Percentiles rank a stretch among this genome's conserved stretches.
phyloP scores from a whole-genome alignment of 148 eudicot genomes.

The Polygonum aviculare region DNA sequence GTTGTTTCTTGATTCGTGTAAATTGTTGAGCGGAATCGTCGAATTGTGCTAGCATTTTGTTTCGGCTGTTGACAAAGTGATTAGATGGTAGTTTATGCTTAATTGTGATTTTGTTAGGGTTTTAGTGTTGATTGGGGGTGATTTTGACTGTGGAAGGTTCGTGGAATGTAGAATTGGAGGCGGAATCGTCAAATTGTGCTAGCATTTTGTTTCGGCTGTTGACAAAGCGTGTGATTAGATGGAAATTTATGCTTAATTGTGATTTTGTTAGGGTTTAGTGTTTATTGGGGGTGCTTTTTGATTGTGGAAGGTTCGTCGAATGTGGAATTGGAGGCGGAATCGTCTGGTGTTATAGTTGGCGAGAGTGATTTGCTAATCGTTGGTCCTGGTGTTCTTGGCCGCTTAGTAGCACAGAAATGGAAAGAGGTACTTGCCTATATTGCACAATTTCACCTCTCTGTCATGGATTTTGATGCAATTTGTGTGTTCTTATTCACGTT shows the following conservation, averaged over 20 bases:
- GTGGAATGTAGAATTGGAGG: conserved; percentile 14
- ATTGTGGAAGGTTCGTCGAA: conserved; percentile 22
- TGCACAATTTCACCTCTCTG: not conserved
- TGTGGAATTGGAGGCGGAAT: conserved; percentile 22
- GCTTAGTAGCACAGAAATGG: conserved; percentile 77
- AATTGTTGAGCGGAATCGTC: not conserved
- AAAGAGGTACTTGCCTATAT: conserved; percentile 31
- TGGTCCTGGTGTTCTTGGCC: conserved; percentile 91
- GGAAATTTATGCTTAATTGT: not conserved
- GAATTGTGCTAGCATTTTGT: not conserved
- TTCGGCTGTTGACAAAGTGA: not conserved
- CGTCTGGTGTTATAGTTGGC: conserved; percentile 29
- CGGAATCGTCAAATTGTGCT: not conserved
- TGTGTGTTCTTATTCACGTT: not conserved
- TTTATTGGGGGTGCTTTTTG: not conserved
- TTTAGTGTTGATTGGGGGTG: not conserved
- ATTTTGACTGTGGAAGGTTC: conserved; percentile 20
- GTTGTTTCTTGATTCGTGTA: not conserved
- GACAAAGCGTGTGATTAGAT: not conserved
- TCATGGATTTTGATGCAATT: not conserved
- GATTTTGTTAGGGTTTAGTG: not conserved
- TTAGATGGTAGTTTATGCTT: not conserved
- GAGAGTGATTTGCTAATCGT: conserved; percentile 60
- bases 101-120: not conserved
- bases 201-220: not conserved